These are phyloP conservation scores for Stephania japonica DNA, from an alignment of 164 flowering plant species.

Conservation along the genomic window DNA sequence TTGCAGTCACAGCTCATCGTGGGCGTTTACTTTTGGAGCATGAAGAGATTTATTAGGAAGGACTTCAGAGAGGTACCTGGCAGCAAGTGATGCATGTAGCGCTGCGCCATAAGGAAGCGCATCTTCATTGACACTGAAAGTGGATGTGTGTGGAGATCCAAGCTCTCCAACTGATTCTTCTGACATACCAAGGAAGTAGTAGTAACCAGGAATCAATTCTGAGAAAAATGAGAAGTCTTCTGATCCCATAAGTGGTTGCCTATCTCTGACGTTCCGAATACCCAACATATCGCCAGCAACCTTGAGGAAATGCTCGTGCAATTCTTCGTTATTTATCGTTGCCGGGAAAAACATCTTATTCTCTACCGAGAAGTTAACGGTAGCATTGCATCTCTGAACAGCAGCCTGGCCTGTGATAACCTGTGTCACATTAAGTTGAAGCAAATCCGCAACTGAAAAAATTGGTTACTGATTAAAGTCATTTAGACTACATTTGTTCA, in stretches of 20 bases:
- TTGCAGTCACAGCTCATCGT: conserved; percentile 17
- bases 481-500: not conserved
- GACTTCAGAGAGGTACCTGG: conserved; percentile 29
- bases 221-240: conserved; percentile 63
- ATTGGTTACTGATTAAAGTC: not conserved
- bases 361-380: conserved; percentile 29
- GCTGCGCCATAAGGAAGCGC: conserved; percentile 59
- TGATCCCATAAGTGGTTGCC: conserved; percentile 40
- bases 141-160: conserved; percentile 43
- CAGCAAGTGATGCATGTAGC: conserved; percentile 51
- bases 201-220: conserved; percentile 46
- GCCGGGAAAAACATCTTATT: conserved; percentile 42
- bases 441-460: not conserved
- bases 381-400: conserved; percentile 47
- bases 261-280: conserved; percentile 19
- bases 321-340: conserved; percentile 32
- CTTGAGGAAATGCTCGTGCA: conserved; percentile 27
- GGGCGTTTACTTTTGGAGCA: not conserved
- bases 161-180: conserved; percentile 39
- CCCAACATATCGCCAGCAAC: conserved; percentile 37
- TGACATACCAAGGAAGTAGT: conserved; percentile 35
- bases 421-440: conserved; percentile 18
- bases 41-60: conserved; percentile 1
- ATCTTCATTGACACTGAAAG: conserved; percentile 43
- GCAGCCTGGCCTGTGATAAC: conserved; percentile 49